Evolutionary conservation across 768 basidiomycete genomes (phyloP), one percentile per base, ranked within the genome.

Genomic region (Suillus weaverae): DNA sequence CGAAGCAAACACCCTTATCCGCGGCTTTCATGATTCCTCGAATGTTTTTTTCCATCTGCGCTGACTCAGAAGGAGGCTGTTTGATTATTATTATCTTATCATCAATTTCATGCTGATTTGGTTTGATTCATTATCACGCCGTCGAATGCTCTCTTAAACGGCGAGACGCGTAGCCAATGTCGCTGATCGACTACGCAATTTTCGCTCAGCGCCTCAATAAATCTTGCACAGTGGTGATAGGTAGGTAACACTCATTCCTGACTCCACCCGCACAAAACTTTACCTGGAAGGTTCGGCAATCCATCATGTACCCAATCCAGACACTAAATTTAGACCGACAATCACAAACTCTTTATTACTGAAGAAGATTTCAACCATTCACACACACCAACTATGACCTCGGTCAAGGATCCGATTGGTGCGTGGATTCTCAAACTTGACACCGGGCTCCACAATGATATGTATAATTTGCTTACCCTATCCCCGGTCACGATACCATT

Each of bases 401-500:
- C 55, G 14, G 22, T 33, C 16, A 32, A 20, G 32, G 10, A 11
- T 32, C 51, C 51, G 30, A 53, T 16, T 9, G 13, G 56, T 41
- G 18, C 26, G 56, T 59, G 18, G 5, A 30, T 59, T 59, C 56
- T 16, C 18, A 59, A 18, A 30, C 14, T 39, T 59, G 38, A 38
- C 9, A 18, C 35, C n/a, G 55, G 36, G 55, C 36, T 38, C 35
- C n/a, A 14, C 26, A 22, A 22, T 26, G 38, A 39, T 26, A 20
- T 39, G 16, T 11, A 10, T 39, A 38, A 26, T 39, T 56, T 26
- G 81, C 72, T 11, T 82, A 74, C 60, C 81, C 83, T 16, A 22
- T 73, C 68, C 74, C 79, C 0, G 82, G 83, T 26, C 77, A 74
- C 0, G 69, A 80, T 62, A 80, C 75, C 0, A 86, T 88, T 68